These are phyloP conservation scores for Triadica sebifera DNA, from an alignment of 345 rosid genomes.

Conservation along the genomic window DNA sequence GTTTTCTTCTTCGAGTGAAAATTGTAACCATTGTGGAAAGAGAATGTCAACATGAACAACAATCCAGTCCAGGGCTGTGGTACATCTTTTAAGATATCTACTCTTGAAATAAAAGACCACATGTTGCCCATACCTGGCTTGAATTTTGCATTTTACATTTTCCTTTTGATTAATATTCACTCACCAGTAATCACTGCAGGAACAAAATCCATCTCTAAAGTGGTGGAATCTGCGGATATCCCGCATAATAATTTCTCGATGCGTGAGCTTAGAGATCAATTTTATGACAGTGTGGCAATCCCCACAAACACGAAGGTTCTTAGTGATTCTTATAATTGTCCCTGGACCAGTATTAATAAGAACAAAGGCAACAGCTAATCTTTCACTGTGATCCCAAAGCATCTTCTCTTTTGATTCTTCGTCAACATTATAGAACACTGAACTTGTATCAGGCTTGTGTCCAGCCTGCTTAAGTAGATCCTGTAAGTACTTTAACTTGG, in stretches of 20 bases:
- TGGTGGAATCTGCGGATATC: constrained; percentile 23
- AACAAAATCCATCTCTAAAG: constrained; percentile 17
- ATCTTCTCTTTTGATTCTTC: constrained; percentile 26
- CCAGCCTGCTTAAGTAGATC: constrained; percentile 14
- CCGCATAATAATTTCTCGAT: constrained; percentile 22
- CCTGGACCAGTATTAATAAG: constrained; percentile 24
- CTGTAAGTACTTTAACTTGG: constrained; percentile 21
- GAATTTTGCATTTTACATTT: background rate
- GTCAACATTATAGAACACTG: constrained; percentile 21
- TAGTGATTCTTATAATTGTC: constrained; percentile 22
- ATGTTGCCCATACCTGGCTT: background rate
- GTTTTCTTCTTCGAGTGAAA: constrained; percentile 44
- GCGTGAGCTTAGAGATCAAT: constrained; percentile 22
- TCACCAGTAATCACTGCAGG: constrained; percentile 2
- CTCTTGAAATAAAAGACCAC: constrained; percentile 7
- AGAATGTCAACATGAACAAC: constrained; percentile 2
- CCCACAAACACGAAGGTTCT: no score
- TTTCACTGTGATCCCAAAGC: constrained; percentile 25
- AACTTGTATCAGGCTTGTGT: constrained; percentile 25
- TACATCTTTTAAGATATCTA: constrained; percentile 6
- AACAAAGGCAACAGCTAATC: constrained; percentile 25
- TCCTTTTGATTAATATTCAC: background rate
- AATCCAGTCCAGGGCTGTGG: no score
- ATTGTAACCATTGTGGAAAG: constrained; percentile 24
- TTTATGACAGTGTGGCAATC: constrained; percentile 19